phyloP scores from a whole-genome alignment of 495 filamentous ascomycete genomes.

The Podospora bellae-mahoneyi region DNA sequence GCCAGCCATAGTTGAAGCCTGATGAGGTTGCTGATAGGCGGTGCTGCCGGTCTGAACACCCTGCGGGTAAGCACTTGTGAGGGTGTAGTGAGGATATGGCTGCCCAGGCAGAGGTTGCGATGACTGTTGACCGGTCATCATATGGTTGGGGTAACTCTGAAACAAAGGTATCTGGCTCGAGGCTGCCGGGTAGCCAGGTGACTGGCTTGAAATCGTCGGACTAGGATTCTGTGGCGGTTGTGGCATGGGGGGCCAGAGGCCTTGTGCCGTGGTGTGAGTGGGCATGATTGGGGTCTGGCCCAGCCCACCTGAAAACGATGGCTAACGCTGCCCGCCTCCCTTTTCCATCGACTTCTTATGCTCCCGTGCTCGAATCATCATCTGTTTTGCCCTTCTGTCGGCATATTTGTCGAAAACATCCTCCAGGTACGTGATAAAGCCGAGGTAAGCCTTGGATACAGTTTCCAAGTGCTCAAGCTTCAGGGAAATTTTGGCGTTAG shows the following conservation, averaged over 20 bases:
- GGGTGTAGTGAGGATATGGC: no score
- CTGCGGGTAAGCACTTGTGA: no score
- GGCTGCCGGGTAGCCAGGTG: background rate
- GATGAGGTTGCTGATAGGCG: no score
- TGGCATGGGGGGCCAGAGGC: background rate
- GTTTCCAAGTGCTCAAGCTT: background rate
- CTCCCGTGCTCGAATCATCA: background rate
- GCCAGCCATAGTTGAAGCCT: no score
- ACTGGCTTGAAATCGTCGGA: background rate
- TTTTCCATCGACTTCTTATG: background rate
- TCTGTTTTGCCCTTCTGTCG: background rate
- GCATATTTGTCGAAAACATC: background rate
- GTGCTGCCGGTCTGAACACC: no score
- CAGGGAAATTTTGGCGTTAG: background rate
- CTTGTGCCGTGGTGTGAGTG: background rate
- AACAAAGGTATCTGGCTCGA: background rate
- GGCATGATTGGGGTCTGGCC: background rate
- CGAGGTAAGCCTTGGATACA: slow-evolving; percentile 7
- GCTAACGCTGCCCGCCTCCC: background rate
- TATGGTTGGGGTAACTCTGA: background rate
- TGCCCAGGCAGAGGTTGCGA: background rate
- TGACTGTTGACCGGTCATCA: background rate
- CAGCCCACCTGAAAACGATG: background rate
- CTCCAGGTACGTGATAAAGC: background rate
- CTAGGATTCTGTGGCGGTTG: background rate